phyloP scores from a whole-genome alignment of 176 grass and related monocot genomes.

The Aegilops bicornis region DNA sequence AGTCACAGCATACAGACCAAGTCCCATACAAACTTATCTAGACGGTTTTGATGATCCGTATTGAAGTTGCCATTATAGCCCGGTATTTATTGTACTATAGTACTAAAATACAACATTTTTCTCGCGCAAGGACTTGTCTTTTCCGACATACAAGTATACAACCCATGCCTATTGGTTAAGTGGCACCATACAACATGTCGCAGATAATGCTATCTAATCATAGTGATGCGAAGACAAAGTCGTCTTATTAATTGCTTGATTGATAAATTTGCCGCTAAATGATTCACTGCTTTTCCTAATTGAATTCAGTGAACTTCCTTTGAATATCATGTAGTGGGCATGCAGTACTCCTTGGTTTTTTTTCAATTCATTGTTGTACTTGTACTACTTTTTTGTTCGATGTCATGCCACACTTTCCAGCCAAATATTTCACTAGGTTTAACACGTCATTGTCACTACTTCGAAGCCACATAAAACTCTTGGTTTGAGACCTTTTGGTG shows the following conservation, averaged over 20 bases:
- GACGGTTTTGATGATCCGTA: no score
- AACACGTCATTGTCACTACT: neutral
- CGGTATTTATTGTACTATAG: no score
- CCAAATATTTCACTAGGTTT: constrained; percentile 7
- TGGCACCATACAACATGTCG: neutral
- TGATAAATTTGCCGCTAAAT: constrained; percentile 28
- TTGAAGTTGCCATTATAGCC: no score
- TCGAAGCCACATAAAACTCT: neutral
- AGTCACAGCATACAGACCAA: no score
- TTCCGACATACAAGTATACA: no score
- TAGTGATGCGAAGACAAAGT: constrained; percentile 7
- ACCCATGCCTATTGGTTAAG: no score
- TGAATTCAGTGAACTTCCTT: constrained; percentile 27
- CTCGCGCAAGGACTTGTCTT: no score
- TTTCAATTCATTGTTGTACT: neutral
- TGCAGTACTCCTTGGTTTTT: constrained; percentile 2
- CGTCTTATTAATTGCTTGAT: constrained; percentile 18
- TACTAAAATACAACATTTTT: no score
- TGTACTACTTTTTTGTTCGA: no score
- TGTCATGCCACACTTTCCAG: neutral
- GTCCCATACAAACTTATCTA: no score
- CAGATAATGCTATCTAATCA: neutral
- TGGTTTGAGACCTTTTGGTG: constrained; percentile 24
- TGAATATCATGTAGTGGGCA: constrained; percentile 24
- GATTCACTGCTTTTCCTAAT: constrained; percentile 2